Conservation (phyloP, 345 rosid species). For the Populus nigra region DNA sequence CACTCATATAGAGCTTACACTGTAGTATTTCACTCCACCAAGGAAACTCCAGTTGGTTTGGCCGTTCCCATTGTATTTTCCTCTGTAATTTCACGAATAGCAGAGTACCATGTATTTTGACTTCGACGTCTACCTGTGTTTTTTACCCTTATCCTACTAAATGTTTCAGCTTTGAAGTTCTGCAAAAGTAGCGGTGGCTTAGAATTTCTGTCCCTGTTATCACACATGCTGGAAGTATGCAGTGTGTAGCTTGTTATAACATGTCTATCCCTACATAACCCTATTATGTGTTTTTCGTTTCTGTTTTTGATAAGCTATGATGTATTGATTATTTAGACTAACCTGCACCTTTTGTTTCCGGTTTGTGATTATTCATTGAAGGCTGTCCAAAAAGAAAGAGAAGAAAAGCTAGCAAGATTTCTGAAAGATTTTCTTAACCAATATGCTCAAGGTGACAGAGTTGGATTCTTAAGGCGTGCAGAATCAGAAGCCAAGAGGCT, state of each 20-base stretch:
- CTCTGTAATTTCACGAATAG: no score
- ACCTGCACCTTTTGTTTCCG: not conserved
- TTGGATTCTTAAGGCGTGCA: constrained; percentile 47
- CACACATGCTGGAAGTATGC: not conserved
- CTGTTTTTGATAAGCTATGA: not conserved
- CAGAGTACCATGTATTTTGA: no score
- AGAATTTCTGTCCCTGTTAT: not conserved
- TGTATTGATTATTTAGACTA: not conserved
- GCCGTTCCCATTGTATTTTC: no score
- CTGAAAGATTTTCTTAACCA: constrained; percentile 51
- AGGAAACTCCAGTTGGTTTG: no score
- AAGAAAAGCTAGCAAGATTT: constrained; percentile 59
- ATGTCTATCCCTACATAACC: not conserved
- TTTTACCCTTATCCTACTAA: no score
- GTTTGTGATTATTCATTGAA: constrained; percentile 15
- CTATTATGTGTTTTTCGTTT: not conserved
- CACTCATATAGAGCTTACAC: not conserved
- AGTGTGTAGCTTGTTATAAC: not conserved
- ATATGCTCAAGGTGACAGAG: constrained; percentile 57
- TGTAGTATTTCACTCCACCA: no score
- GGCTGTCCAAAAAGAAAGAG: constrained; percentile 72
- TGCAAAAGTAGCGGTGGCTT: not conserved
- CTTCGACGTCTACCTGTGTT: no score
- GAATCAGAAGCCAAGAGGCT: constrained; percentile 60
- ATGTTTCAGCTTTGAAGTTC: not conserved